phyloP scores from a whole-genome alignment of 345 rosid genomes.

The Raphanus raphanistrum region DNA sequence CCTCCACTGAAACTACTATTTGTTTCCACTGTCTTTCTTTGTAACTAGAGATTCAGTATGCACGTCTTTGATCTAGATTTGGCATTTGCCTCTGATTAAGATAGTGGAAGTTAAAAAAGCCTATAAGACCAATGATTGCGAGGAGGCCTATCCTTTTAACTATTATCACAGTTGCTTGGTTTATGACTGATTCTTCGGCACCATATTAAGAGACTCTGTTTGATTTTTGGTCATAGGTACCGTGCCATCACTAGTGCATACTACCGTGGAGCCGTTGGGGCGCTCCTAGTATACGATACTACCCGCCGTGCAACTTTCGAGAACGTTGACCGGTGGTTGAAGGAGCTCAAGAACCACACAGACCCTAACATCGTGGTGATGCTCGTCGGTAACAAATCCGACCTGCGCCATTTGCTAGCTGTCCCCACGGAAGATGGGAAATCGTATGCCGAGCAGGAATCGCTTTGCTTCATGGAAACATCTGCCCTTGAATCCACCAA shows the following conservation, averaged over 20 bases:
- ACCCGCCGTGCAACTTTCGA: conserved; percentile 69
- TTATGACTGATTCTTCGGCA: background rate
- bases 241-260: conserved; percentile 77
- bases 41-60: too few relatives aligned
- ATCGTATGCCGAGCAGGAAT: conserved; percentile 62
- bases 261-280: conserved; percentile 75
- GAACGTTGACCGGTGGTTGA: conserved; percentile 70
- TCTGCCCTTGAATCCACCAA: conserved; percentile 69
- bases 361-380: conserved; percentile 70
- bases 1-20: too few relatives aligned
- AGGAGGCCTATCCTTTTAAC: background rate
- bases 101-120: too few relatives aligned
- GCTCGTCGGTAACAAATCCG: conserved; percentile 72
- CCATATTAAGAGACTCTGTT: background rate
- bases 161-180: background rate
- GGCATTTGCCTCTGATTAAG: too few relatives aligned
- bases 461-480: conserved; percentile 64
- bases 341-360: conserved; percentile 64
- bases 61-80: too few relatives aligned
- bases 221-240: conserved; percentile 43
- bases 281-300: conserved; percentile 66
- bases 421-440: conserved; percentile 63
- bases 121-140: too few relatives aligned
- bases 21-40: too few relatives aligned
- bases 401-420: conserved; percentile 66